Evolutionary conservation across 1,284 basidiomycete genomes (phyloP).

Genomic region (Taiwanofungus camphoratus): DNA sequence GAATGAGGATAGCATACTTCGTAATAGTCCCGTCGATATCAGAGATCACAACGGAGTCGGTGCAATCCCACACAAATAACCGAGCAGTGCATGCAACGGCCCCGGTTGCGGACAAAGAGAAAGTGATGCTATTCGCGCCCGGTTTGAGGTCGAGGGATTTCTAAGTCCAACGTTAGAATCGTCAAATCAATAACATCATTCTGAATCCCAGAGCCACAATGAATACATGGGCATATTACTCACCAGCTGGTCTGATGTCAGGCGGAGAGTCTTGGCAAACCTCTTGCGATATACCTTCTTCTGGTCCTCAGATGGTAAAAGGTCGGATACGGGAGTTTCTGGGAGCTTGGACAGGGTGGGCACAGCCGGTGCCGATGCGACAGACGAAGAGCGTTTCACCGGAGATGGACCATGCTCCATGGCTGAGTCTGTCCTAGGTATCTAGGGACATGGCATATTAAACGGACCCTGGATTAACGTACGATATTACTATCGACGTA

Average conservation of each 20-base stretch:
- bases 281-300: slow-evolving; percentile 35
- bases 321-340: slow-evolving; percentile 1
- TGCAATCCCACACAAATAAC: slow-evolving; percentile 94
- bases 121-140: slow-evolving; percentile 91
- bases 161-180: slow-evolving; percentile 32
- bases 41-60: slow-evolving; percentile 88
- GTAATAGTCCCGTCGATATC: slow-evolving; percentile 99
- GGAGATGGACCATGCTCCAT: slow-evolving; percentile 1
- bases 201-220: background rate
- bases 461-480: slow-evolving; percentile 4
- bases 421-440: background rate
- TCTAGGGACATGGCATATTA: background rate
- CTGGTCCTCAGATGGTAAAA: slow-evolving; percentile 12
- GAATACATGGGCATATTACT: slow-evolving; percentile 20
- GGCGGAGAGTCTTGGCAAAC: slow-evolving; percentile 90
- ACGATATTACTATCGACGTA: slow-evolving; percentile 5
- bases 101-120: slow-evolving; percentile 90
- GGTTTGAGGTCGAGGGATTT: slow-evolving; percentile 84
- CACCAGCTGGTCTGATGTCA: slow-evolving; percentile 80
- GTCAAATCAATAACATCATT: background rate
- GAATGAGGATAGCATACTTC: too few relatives aligned
- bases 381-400: slow-evolving; percentile 13
- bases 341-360: slow-evolving; percentile 1
- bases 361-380: slow-evolving; percentile 11
- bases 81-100: slow-evolving; percentile 85